phyloP scores from a whole-genome alignment of 495 filamentous ascomycete species.

The Rhypophila decipiens region DNA sequence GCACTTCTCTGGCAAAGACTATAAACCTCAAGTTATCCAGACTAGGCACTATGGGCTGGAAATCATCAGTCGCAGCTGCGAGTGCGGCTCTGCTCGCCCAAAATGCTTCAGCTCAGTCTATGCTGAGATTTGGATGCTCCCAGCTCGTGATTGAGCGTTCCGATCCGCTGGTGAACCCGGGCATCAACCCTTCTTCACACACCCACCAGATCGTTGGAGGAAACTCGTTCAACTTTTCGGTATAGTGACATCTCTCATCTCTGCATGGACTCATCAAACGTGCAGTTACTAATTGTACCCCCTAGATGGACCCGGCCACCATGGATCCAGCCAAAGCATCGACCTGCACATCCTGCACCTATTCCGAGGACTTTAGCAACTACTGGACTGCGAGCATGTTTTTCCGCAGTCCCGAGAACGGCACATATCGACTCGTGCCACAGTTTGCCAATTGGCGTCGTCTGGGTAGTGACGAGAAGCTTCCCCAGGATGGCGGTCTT shows the following conservation, averaged over 20 bases:
- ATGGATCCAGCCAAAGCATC: constrained; percentile 13
- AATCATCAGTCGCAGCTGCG: background rate
- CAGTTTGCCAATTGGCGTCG: constrained; percentile 4
- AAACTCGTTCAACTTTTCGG: constrained; percentile 17
- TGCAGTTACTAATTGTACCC: background rate
- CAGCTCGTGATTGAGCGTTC: constrained; percentile 5
- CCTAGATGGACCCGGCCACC: constrained; percentile 10
- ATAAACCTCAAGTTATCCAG: background rate
- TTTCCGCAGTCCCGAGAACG: constrained; percentile 25
- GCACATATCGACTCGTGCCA: constrained; percentile 29
- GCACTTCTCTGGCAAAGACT: background rate
- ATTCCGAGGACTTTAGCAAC: constrained; percentile 24
- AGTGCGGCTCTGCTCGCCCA: background rate
- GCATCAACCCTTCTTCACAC: constrained; percentile 8
- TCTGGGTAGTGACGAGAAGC: constrained; percentile 5
- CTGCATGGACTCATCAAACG: background rate
- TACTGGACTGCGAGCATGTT: constrained; percentile 33
- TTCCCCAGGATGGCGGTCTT: constrained; percentile 20
- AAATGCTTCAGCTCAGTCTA: background rate
- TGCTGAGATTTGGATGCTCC: constrained; percentile 4
- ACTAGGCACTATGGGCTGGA: background rate
- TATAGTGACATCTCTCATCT: background rate
- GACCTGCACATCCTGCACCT: constrained; percentile 22
- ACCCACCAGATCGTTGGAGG: constrained; percentile 11
- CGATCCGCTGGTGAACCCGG: constrained; percentile 9